Evolutionary conservation across 106 monocot genomes (phyloP).

Genomic region (Platanthera zijinensis): DNA sequence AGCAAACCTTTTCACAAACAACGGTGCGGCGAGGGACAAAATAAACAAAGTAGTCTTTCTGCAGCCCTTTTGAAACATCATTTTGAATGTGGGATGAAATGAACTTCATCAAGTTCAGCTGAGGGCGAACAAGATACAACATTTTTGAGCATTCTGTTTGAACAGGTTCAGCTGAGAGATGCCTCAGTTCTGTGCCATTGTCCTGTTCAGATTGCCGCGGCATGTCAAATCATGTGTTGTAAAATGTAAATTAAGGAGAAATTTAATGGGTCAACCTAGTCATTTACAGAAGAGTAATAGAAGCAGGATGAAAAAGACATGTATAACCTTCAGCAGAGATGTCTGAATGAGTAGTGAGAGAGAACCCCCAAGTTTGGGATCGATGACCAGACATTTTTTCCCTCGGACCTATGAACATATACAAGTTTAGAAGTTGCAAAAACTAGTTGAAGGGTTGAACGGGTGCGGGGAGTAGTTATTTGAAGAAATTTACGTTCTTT

Average conservation of each 20-base stretch:
- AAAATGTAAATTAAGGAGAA: background rate
- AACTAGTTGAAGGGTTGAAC: background rate
- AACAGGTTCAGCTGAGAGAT: conserved; percentile 68
- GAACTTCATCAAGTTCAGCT: conserved; percentile 64
- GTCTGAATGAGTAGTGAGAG: conserved; percentile 86
- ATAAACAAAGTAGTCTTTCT: conserved; percentile 85
- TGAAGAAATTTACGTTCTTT: conserved; percentile 36
- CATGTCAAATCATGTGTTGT: background rate
- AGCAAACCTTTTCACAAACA: conserved; percentile 84
- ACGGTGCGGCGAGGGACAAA: conserved; percentile 96
- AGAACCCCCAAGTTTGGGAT: conserved; percentile 77
- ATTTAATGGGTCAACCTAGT: background rate
- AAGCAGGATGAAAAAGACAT: background rate
- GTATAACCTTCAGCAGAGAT: conserved; percentile 65
- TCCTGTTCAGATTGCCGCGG: conserved; percentile 38
- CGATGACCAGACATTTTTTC: conserved; percentile 86
- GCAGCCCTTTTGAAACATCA: conserved; percentile 71
- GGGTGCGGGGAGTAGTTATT: background rate
- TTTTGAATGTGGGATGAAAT: conserved; percentile 70
- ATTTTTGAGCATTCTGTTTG: conserved; percentile 87
- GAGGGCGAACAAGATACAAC: conserved; percentile 67
- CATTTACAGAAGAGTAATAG: background rate
- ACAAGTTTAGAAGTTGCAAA: background rate
- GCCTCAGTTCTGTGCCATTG: conserved; percentile 66
- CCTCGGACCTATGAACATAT: conserved; percentile 54